Percentiles rank a stretch among this genome's conserved stretches.
Conservation (phyloP, 148 eudicot genomes). For the Cornus kousa region DNA sequence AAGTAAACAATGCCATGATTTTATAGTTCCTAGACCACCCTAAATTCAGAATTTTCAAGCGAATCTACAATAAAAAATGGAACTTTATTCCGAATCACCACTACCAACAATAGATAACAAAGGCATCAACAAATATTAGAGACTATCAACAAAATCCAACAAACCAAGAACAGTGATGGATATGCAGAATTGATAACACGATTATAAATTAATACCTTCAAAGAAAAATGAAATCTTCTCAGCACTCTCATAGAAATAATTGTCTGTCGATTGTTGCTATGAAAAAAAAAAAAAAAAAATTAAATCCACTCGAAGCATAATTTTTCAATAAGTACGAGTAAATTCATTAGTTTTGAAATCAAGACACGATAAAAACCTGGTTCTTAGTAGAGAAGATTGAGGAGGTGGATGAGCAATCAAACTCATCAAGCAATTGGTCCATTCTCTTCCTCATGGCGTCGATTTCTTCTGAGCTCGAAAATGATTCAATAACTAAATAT, state of each 20-base stretch:
- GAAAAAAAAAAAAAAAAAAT: not conserved
- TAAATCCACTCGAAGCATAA: not conserved
- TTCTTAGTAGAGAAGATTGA: slow-evolving; percentile 80
- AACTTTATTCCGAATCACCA: not conserved
- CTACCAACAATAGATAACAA: not conserved
- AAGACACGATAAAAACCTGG: slow-evolving; percentile 39
- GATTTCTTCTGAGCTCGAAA: slow-evolving; percentile 55
- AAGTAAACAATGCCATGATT: too few species aligned
- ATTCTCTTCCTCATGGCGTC: slow-evolving; percentile 59
- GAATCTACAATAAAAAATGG: not conserved
- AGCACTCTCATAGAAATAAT: slow-evolving; percentile 87
- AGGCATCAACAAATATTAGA: not conserved
- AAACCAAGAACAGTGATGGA: not conserved
- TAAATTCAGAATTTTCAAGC: not conserved
- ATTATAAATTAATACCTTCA: slow-evolving; percentile 55
- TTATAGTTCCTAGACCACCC: not conserved
- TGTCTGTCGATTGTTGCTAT: slow-evolving; percentile 55
- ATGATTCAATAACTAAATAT: slow-evolving; percentile 76
- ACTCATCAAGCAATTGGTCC: slow-evolving; percentile 62
- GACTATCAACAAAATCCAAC: not conserved
- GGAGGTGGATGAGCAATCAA: slow-evolving; percentile 55
- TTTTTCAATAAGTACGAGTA: not conserved
- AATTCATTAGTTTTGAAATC: not conserved
- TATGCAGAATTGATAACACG: not conserved
- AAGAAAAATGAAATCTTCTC: slow-evolving; percentile 94